A percentile compares a stretch with the other conserved stretches of the same genome.
These are phyloP conservation scores for Trichoderma harzianum DNA, from an alignment of 2,329 filamentous ascomycete species.

Conservation along the genomic window DNA sequence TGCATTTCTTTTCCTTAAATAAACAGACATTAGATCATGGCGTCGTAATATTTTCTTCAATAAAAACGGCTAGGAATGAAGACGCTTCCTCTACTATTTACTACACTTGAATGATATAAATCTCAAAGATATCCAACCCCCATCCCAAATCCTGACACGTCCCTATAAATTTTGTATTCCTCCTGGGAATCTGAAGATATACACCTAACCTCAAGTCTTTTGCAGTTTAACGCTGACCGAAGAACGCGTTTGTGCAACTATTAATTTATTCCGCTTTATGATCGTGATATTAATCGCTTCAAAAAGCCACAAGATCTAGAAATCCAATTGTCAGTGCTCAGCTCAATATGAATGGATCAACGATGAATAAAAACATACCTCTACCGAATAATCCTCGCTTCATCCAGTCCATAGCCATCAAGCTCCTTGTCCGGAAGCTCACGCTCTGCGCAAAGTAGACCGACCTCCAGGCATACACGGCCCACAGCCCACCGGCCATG, in stretches of 20 bases:
- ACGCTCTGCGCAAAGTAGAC: slow-evolving; percentile 98
- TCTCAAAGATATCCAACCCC: not conserved
- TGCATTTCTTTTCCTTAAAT: not conserved
- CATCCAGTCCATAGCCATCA: slow-evolving; percentile 98
- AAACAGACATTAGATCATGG: not conserved
- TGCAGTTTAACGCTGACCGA: not conserved
- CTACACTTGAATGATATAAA: not conserved
- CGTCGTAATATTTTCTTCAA: not conserved
- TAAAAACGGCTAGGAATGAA: not conserved
- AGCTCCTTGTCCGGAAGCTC: slow-evolving; percentile 79
- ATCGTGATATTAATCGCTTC: not conserved
- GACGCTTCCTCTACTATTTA: not conserved
- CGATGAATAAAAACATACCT: slow-evolving; percentile 57
- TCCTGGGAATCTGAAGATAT: not conserved
- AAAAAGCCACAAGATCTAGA: slow-evolving; percentile 16
- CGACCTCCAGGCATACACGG: slow-evolving; percentile 93
- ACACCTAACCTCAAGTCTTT: not conserved
- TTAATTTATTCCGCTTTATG: not conserved
- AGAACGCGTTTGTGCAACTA: not conserved
- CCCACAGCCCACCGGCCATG: slow-evolving; percentile 78
- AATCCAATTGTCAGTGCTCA: not conserved
- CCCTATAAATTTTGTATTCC: not conserved
- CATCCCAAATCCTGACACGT: not conserved
- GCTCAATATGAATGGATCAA: not conserved
- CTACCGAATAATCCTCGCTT: slow-evolving; percentile 93